phyloP scores from a whole-genome alignment of 495 filamentous ascomycete genomes.

The Eremomyces bilateralis region DNA sequence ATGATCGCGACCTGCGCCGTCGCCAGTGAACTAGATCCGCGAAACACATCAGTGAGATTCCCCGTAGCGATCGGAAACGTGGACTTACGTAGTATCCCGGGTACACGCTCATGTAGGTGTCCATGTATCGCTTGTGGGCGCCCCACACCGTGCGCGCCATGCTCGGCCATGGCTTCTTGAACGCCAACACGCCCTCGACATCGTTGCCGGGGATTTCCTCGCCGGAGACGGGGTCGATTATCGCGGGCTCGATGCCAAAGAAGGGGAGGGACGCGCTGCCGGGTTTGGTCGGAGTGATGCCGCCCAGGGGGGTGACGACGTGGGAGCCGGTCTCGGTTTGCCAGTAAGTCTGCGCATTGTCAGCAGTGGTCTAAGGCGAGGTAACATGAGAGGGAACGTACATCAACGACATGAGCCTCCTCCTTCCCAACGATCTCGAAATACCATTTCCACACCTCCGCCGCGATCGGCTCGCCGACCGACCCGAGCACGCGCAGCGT shows the following conservation, averaged over 20 bases:
- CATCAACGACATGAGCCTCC: conserved; percentile 83
- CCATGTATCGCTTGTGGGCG: conserved; percentile 95
- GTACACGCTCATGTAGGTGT: conserved; percentile 95
- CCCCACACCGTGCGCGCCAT: conserved; percentile 99
- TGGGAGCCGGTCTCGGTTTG: conserved; percentile 98
- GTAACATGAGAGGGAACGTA: conserved; percentile 26
- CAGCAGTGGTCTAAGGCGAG: conserved; percentile 2
- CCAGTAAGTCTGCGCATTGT: conserved; percentile 79
- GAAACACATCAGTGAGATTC: background rate
- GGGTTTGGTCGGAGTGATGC: conserved; percentile 59
- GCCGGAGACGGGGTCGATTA: conserved; percentile 90
- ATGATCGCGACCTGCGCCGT: conserved; percentile 91
- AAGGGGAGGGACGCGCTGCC: conserved; percentile 64
- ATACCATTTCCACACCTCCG: conserved; percentile 99
- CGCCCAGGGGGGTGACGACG: conserved; percentile 59
- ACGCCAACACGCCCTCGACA: conserved; percentile 90
- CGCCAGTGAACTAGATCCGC: conserved; percentile 65
- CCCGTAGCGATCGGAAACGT: background rate
- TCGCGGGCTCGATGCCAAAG: conserved; percentile 96
- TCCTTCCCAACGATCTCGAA: conserved; percentile 87
- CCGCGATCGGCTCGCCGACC: conserved; percentile 96
- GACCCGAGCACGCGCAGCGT: conserved; percentile 76
- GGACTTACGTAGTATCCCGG: conserved; percentile 84
- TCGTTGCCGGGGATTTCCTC: conserved; percentile 91
- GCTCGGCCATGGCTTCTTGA: conserved; percentile 97